Evolutionary conservation across 2,329 filamentous ascomycete species (phyloP), one percentile per base, ranked within the genome.

Genomic region (Aspergillus brasiliensis): DNA sequence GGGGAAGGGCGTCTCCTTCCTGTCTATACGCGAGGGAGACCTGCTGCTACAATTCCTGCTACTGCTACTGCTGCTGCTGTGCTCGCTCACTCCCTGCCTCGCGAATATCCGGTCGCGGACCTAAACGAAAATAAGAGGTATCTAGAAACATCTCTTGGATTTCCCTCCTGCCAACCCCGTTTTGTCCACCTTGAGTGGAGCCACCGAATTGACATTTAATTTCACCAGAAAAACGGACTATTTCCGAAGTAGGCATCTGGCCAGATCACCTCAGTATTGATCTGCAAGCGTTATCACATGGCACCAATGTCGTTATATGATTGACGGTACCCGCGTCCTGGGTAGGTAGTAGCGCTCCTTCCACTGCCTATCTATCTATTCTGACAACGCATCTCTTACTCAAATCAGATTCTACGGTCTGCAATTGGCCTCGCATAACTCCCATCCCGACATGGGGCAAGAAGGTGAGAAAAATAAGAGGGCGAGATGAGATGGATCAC

Each of bases 241-340:
- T 27, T 55, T n/a, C 52, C 52, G 27, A 46, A 55, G 52, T 31
- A 46, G 52, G 52, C 38, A 55, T 55, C 11, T 27, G 40, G 52
- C 25, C 23, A 42, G 52, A 46, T 38, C 52, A 21, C 15, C 17
- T 23, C 17, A 46, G 38, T 31, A 31, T 34, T 23, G 38, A 55
- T 55, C 27, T 55, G n/a, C 52, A 46, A 46, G 28, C 28, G 17
- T 46, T 19, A 55, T 37, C 27, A 31, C 25, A 44, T 46, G 40
- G 40, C 13, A 42, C 21, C 38, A 34, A n/a, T 15, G 38, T 17
- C n/a, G 34, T 44, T 55, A 44, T 54, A 34, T 34, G 52, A 28
- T 46, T 31, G 15, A 55, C 19, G 31, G 23, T 28, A 25, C 5
- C 23, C 17, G 31, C 31, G 10, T 34, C 31, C 31, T 34, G 31